These are phyloP conservation scores for Camellia granthamiana DNA, from an alignment of 148 eudicot species.

Conservation along the genomic window DNA sequence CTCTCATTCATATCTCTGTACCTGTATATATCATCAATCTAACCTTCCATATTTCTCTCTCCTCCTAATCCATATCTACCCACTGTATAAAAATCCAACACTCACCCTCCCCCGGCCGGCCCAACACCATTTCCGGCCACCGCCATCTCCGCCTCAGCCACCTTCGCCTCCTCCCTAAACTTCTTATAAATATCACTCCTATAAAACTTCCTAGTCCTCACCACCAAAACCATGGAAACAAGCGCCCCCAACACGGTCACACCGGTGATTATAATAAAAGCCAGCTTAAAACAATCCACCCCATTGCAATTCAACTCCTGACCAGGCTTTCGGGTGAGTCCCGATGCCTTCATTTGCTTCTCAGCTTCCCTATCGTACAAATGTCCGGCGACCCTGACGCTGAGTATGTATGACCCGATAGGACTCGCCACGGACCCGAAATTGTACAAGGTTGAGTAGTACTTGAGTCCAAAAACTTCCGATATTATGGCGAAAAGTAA, in stretches of 20 bases:
- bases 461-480: slow-evolving; percentile 33
- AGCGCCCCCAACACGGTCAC: slow-evolving; percentile 26
- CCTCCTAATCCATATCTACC: too few relatives aligned
- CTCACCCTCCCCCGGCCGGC: not conserved
- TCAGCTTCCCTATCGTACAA: slow-evolving; percentile 29
- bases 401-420: slow-evolving; percentile 27
- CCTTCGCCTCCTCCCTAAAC: slow-evolving; percentile 23
- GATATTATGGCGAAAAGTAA: slow-evolving; percentile 35
- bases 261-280: slow-evolving; percentile 26
- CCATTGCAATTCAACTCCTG: slow-evolving; percentile 29
- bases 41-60: too few relatives aligned
- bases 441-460: slow-evolving; percentile 34
- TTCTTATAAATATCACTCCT: slow-evolving; percentile 35
- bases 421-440: slow-evolving; percentile 37
- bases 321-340: not conserved
- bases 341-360: slow-evolving; percentile 27
- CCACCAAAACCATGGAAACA: slow-evolving; percentile 26
- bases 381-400: slow-evolving; percentile 28
- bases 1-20: too few relatives aligned
- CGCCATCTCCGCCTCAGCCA: slow-evolving; percentile 17
- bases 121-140: not conserved
- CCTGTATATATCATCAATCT: too few relatives aligned
- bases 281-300: slow-evolving; percentile 25
- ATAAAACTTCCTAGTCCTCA: slow-evolving; percentile 35
- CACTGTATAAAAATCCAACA: too few relatives aligned